A percentile compares a stretch with the other conserved stretches of the same genome.
Conservation (phyloP, 441 rosid genomes). For the Sinapis alba region DNA sequence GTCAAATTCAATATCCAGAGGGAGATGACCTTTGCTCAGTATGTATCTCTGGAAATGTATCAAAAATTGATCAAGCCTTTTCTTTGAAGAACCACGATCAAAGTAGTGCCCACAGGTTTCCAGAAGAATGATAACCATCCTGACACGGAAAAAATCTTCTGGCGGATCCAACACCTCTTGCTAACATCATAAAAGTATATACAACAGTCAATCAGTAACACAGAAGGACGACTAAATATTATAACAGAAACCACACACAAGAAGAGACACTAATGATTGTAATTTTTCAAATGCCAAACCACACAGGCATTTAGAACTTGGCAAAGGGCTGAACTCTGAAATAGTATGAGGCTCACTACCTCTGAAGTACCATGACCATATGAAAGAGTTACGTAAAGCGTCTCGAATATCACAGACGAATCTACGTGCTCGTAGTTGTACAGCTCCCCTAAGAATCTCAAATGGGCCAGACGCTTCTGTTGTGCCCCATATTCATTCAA, state of each 20-base stretch:
- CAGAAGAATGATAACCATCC: conserved; percentile 91
- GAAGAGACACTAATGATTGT: not conserved
- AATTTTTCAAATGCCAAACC: conserved; percentile 10
- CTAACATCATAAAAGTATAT: conserved; percentile 48
- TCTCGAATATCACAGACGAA: conserved; percentile 96
- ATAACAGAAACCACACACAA: not conserved
- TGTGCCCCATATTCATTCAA: conserved; percentile 97
- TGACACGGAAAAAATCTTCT: conserved; percentile 94
- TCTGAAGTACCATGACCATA: conserved; percentile 85
- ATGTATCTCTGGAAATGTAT: conserved; percentile 93
- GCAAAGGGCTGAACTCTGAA: conserved; percentile 8
- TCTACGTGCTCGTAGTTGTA: conserved; percentile 98
- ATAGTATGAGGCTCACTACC: conserved; percentile 49
- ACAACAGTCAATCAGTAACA: conserved; percentile 22
- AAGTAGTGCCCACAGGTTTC: conserved; percentile 99
- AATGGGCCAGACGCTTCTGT: conserved; percentile 96
- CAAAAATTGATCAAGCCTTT: conserved; percentile 93
- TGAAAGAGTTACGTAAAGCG: conserved; percentile 79
- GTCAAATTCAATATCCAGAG: conserved; percentile 96
- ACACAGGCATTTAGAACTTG: conserved; percentile 8
- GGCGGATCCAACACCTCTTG: conserved; percentile 93
- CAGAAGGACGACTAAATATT: conserved; percentile 3
- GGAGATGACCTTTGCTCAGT: conserved; percentile 82
- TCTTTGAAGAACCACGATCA: conserved; percentile 95
- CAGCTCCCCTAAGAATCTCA: conserved; percentile 96